Base-by-base conservation (phyloP, 2,329 filamentous ascomycete genomes). In the Chaetomiaceae sp. region DNA sequence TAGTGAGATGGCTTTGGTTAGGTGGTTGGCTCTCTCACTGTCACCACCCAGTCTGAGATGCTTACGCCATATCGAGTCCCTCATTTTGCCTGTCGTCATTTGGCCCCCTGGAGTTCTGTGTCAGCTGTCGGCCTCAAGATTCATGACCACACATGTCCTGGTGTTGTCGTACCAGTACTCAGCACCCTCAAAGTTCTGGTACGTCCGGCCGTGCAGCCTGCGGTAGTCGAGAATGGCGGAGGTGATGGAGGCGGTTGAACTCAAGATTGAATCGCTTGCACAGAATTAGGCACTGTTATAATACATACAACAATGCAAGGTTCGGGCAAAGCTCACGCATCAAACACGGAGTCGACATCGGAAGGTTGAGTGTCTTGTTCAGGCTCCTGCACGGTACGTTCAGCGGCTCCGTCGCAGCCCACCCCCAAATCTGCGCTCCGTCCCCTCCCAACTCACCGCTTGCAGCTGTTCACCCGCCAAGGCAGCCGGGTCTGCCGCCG, bases 81-180 rank as follows among this genome's bases (percentile, higher is more conserved):
- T 45, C 35, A 24, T 45, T 45, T 17, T 45, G 40, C 9, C 1
- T 15, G 17, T 48, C 37, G 4, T 48, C 40, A 35, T 38, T 43
- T 4, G 38, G 40, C 17, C 34, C 47, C 35, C 42, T 49, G 15
- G 38, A 12, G n/a, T 19, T 15, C 7, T 10, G 9, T 18, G 36
- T 38, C 12, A 38, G 36, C 22, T 32, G 8, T 14, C 7, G 14
- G 3, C 15, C 11, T 6, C 12, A 3, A n/a, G 8, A 11, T 19
- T 17, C 20, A 27, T 6, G 22, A 9, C 22, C 18, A 11, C 10
- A 19, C 4, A 17, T 11, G 33, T 18, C 4, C 9, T 14, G 29
- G 29, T 32, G 30, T 10, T n/a, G 6, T 18, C 33, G 19, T 38
- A 38, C 36, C 36, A 38, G 22, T 38, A 38, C 12, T 38, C 36